phyloP scores from a whole-genome alignment of 2,329 filamentous ascomycete genomes.

The Calonectria crousiana region DNA sequence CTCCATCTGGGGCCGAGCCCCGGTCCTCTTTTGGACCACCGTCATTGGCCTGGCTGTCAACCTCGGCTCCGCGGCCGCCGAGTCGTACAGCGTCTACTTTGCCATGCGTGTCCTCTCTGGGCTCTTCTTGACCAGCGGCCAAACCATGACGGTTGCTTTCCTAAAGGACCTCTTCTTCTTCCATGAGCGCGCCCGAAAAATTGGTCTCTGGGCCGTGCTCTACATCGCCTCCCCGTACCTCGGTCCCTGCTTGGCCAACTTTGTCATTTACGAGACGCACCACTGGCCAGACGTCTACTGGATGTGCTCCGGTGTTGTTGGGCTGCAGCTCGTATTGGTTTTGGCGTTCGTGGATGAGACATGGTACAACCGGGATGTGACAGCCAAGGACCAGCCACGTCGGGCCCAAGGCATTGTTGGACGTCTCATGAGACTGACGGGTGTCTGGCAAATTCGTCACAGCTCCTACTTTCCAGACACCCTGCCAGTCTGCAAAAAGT shows the following conservation, averaged over 20 bases:
- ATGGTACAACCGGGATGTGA: conserved; percentile 4
- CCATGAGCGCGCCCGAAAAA: conserved; percentile 65
- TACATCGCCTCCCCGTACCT: conserved; percentile 57
- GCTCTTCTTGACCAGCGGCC: conserved; percentile 59
- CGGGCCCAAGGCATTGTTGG: neutral
- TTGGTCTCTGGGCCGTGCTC: conserved; percentile 59
- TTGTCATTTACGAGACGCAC: conserved; percentile 4
- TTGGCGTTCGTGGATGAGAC: conserved; percentile 8
- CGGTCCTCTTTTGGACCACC: conserved; percentile 18
- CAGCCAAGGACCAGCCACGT: neutral
- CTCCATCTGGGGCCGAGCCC: conserved; percentile 20
- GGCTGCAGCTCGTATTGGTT: neutral
- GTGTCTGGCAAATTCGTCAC: conserved; percentile 9
- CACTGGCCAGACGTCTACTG: conserved; percentile 10
- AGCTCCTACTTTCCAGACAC: conserved; percentile 28
- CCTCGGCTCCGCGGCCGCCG: neutral
- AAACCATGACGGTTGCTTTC: conserved; percentile 61
- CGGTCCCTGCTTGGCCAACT: conserved; percentile 53
- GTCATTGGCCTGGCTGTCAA: neutral
- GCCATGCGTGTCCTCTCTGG: conserved; percentile 38
- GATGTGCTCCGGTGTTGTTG: conserved; percentile 2
- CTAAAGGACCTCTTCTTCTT: conserved; percentile 72
- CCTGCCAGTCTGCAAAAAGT: neutral
- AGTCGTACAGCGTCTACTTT: neutral
- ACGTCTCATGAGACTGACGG: neutral